Conservation (phyloP, 352 stramenopile genomes). For the Blastocystis sp. region DNA sequence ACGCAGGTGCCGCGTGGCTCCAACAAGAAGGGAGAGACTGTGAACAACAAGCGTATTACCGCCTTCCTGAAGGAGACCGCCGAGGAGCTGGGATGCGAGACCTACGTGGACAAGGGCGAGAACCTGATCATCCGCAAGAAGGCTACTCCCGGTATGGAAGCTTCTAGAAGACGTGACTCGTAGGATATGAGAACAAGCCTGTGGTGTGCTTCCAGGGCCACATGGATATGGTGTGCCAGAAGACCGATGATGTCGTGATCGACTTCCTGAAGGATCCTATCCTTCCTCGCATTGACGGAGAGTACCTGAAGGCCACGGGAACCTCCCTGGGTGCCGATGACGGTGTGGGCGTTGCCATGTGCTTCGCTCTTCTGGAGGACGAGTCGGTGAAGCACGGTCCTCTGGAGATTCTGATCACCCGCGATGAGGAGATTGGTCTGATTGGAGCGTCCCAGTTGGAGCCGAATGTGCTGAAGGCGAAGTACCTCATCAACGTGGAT, state of each 20-base stretch:
- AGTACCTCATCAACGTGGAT: constrained; percentile 56
- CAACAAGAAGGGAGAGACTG: constrained; percentile 45
- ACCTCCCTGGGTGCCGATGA: constrained; percentile 54
- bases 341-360: constrained; percentile 39
- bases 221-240: constrained; percentile 58
- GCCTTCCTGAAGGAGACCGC: constrained; percentile 45
- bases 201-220: constrained; percentile 48
- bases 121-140: constrained; percentile 56
- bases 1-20: constrained; percentile 50
- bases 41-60: constrained; percentile 55
- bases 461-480: constrained; percentile 42
- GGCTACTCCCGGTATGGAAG: constrained; percentile 33
- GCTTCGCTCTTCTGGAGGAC: constrained; percentile 54
- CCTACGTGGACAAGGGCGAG: constrained; percentile 48
- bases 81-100: constrained; percentile 51
- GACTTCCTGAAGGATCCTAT: constrained; percentile 56
- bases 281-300: constrained; percentile 52
- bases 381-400: constrained; percentile 40
- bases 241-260: constrained; percentile 50
- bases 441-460: constrained; percentile 24
- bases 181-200: constrained; percentile 56
- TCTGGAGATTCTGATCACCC: constrained; percentile 46
- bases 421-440: constrained; percentile 52
- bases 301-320: constrained; percentile 53
- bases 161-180: not conserved